These are phyloP conservation scores for Desmodesmus armatus DNA, from an alignment of 139 green algal genomes.

Conservation along the genomic window DNA sequence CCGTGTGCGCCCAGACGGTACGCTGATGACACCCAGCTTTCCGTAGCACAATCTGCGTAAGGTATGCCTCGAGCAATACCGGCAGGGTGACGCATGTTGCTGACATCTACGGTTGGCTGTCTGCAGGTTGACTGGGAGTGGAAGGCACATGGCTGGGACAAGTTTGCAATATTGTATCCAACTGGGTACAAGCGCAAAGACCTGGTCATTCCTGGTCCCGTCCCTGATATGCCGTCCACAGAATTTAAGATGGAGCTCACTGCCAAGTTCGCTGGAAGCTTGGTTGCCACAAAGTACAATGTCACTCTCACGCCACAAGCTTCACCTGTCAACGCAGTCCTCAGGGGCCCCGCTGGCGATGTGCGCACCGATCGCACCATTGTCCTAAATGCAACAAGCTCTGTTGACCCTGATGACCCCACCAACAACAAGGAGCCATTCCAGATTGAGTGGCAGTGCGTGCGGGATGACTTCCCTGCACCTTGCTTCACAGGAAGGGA, in stretches of 20 bases:
- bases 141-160: neutral
- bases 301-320: neutral
- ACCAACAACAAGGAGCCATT: neutral
- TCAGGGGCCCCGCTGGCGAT: neutral
- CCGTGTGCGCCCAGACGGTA: constrained; percentile 16
- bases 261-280: neutral
- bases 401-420: constrained; percentile 5
- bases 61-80: no score
- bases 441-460: neutral
- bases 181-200: constrained; percentile 20
- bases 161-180: no score
- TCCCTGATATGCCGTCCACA: neutral
- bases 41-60: no score
- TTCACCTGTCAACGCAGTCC: neutral
- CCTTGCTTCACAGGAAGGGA: constrained; percentile 19
- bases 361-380: neutral
- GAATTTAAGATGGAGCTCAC: neutral
- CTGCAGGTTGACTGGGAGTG: constrained; percentile 14
- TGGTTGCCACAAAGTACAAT: neutral
- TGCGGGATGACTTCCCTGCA: constrained; percentile 14
- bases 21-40: neutral
- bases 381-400: constrained; percentile 6
- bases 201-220: constrained; percentile 30
- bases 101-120: neutral
- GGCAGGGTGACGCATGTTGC: neutral